These are phyloP conservation scores for Chiua virens DNA, from an alignment of 768 basidiomycete genomes.

Conservation along the genomic window DNA sequence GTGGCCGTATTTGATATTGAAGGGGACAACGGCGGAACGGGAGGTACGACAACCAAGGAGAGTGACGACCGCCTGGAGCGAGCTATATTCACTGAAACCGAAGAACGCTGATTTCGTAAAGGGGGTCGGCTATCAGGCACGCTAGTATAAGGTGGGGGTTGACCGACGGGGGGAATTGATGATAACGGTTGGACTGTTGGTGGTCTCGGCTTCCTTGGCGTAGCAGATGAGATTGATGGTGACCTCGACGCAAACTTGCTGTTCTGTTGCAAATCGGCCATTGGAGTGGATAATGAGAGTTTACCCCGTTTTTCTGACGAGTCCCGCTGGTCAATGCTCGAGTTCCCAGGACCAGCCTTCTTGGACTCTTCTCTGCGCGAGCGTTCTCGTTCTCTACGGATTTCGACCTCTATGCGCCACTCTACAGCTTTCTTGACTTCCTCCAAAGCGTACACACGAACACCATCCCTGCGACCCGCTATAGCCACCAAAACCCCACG, in stretches of 20 bases:
- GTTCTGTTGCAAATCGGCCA: constrained; percentile 26
- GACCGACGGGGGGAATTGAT: constrained; percentile 40
- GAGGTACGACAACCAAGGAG: constrained; percentile 54
- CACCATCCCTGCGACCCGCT: constrained; percentile 82
- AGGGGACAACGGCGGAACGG: constrained; percentile 35
- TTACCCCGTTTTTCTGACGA: constrained; percentile 50
- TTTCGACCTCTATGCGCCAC: constrained; percentile 82
- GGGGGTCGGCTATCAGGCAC: constrained; percentile 30
- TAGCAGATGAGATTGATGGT: constrained; percentile 15
- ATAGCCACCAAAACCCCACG: constrained; percentile 89
- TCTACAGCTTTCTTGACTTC: constrained; percentile 85
- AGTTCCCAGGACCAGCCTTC: constrained; percentile 40
- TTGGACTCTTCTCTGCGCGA: constrained; percentile 67
- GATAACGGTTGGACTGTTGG: constrained; percentile 25
- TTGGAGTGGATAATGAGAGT: constrained; percentile 49
- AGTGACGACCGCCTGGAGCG: constrained; percentile 56
- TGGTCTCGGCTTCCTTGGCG: constrained; percentile 26
- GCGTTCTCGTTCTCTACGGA: constrained; percentile 72
- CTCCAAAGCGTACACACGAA: constrained; percentile 85
- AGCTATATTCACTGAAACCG: constrained; percentile 41
- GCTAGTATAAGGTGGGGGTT: constrained; percentile 65
- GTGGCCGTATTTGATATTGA: constrained; percentile 36
- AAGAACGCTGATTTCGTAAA: constrained; percentile 42
- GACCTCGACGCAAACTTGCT: constrained; percentile 21
- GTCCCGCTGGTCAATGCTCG: constrained; percentile 39